phyloP scores from a whole-genome alignment of 441 rosid species.

The Iberis amara region DNA sequence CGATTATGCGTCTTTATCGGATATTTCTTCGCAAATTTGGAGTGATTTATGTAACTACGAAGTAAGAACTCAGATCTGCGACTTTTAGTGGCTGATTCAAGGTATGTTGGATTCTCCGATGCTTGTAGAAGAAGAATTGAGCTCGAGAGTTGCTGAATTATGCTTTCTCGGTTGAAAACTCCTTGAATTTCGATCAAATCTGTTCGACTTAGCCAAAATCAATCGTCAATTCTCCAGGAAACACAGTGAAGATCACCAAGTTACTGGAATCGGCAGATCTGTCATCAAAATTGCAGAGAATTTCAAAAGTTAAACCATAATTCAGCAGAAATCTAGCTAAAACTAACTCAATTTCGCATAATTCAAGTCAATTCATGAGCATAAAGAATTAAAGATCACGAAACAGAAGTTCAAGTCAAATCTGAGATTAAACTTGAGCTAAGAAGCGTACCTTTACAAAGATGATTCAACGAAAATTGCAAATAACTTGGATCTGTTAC shows the following conservation, averaged over 20 bases:
- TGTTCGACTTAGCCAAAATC: too few species aligned
- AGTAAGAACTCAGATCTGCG: conserved; percentile 23
- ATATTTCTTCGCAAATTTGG: not conserved
- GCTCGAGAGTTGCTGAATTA: conserved; percentile 10
- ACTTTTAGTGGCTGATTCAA: not conserved
- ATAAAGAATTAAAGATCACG: conserved; percentile 19
- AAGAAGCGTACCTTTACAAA: conserved; percentile 16
- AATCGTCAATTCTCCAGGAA: conserved; percentile 1
- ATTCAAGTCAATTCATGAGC: conserved; percentile 31
- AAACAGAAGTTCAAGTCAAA: conserved; percentile 10
- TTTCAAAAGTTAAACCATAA: conserved; percentile 14
- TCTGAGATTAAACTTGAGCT: not conserved
- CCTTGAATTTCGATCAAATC: not conserved
- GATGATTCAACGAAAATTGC: conserved; percentile 7
- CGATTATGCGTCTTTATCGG: not conserved
- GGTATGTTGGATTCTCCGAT: not conserved
- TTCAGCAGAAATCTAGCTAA: conserved; percentile 15
- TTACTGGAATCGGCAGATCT: conserved; percentile 27
- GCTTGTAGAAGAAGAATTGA: conserved; percentile 3
- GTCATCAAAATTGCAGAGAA: conserved; percentile 19
- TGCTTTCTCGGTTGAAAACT: not conserved
- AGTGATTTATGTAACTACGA: not conserved
- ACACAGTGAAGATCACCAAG: conserved; percentile 5
- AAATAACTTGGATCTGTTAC: conserved; percentile 14
- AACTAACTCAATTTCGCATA: conserved; percentile 21